Conservation (phyloP, 768 basidiomycete species). For the Lyophyllum shimeji region DNA sequence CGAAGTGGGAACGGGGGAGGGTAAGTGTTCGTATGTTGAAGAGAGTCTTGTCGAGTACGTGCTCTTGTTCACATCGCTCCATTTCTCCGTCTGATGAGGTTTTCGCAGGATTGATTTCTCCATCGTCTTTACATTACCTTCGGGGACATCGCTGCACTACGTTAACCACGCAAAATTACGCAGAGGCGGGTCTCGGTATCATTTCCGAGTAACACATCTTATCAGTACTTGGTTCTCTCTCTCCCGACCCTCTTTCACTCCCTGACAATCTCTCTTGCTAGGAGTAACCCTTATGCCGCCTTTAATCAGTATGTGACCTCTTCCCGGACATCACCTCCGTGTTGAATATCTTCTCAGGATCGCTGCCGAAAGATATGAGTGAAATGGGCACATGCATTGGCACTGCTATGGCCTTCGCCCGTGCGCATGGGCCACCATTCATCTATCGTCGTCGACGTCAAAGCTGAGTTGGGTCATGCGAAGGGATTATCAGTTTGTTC, state of each 20-base stretch:
- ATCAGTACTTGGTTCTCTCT: slow-evolving; percentile 16
- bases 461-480: background rate
- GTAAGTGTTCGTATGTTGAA: too few species aligned
- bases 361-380: slow-evolving; percentile 37
- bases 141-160: too few species aligned
- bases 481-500: slow-evolving; percentile 29
- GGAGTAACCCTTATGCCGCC: slow-evolving; percentile 20
- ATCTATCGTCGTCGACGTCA: background rate
- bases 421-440: slow-evolving; percentile 31
- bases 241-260: slow-evolving; percentile 7
- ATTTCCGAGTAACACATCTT: slow-evolving; percentile 48
- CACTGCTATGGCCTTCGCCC: slow-evolving; percentile 39
- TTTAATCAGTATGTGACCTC: background rate
- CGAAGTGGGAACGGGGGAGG: too few species aligned
- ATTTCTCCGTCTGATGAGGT: background rate
- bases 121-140: slow-evolving; percentile 28
- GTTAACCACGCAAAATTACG: too few species aligned
- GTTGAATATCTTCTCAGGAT: slow-evolving; percentile 15
- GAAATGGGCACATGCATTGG: slow-evolving; percentile 53
- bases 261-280: background rate
- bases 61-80: slow-evolving; percentile 4
- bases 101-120: background rate
- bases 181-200: slow-evolving; percentile 37
- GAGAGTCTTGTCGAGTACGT: too few species aligned
- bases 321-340: background rate